phyloP scores from a whole-genome alignment of 768 basidiomycete species.

The Suillus plorans region DNA sequence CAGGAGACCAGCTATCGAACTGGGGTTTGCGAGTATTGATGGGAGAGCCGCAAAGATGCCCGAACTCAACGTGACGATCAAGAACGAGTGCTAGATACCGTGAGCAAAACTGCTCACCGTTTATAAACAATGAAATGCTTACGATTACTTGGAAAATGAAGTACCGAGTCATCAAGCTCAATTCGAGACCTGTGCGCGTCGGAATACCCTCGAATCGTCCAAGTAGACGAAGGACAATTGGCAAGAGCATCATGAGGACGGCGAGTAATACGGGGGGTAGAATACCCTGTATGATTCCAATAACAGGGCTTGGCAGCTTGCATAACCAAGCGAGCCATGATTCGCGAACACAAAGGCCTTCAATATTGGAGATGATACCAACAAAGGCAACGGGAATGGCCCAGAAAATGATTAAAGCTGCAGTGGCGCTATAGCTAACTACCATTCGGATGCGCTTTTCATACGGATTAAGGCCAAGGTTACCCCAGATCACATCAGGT shows the following conservation, averaged over 20 bases:
- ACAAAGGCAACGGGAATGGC: slow-evolving; percentile 86
- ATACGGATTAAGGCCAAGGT: slow-evolving; percentile 87
- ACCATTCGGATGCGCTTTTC: slow-evolving; percentile 68
- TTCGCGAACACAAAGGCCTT: slow-evolving; percentile 60
- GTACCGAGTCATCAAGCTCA: slow-evolving; percentile 89
- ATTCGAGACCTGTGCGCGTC: slow-evolving; percentile 76
- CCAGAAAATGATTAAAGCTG: slow-evolving; percentile 85
- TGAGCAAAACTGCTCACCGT: neutral
- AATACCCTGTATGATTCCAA: slow-evolving; percentile 88
- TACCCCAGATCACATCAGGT: slow-evolving; percentile 89
- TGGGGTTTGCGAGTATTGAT: slow-evolving; percentile 63
- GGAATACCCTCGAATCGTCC: slow-evolving; percentile 91
- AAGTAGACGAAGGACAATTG: slow-evolving; percentile 75
- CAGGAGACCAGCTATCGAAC: slow-evolving; percentile 65
- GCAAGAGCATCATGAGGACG: slow-evolving; percentile 89
- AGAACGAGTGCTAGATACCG: slow-evolving; percentile 77
- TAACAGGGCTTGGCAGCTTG: slow-evolving; percentile 55
- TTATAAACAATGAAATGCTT: slow-evolving; percentile 32
- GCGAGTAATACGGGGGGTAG: slow-evolving; percentile 86
- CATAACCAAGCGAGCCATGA: slow-evolving; percentile 87
- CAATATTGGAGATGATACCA: slow-evolving; percentile 81
- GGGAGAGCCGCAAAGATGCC: slow-evolving; percentile 78
- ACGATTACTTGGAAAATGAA: slow-evolving; percentile 93
- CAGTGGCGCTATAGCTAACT: slow-evolving; percentile 73
- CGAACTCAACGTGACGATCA: slow-evolving; percentile 82